phyloP scores from a whole-genome alignment of 495 filamentous ascomycete genomes.

The Friedmanniomyces endolithicus region DNA sequence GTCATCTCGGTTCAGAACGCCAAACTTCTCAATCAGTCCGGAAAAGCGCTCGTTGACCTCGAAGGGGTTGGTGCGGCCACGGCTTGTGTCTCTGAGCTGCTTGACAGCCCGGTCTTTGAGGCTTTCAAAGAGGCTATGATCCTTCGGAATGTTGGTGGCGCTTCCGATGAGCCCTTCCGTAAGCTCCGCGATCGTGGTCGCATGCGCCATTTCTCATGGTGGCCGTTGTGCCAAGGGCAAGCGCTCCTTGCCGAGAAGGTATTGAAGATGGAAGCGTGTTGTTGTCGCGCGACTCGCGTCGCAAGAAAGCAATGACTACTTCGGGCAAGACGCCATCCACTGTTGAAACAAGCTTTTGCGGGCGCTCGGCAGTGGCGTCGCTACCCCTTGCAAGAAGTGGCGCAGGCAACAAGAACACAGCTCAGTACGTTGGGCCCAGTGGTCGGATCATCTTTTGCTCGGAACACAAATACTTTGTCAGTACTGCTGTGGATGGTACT shows the following conservation, averaged over 20 bases:
- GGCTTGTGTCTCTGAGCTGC: slow-evolving; percentile 45
- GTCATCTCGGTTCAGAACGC: slow-evolving; percentile 61
- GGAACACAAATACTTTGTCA: too few species aligned
- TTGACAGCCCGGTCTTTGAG: slow-evolving; percentile 42
- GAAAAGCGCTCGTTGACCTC: slow-evolving; percentile 59
- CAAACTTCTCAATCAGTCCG: slow-evolving; percentile 81
- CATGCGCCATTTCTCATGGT: slow-evolving; percentile 36
- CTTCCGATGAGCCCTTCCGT: slow-evolving; percentile 43
- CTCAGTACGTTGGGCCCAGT: too few species aligned
- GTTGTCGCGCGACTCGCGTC: not conserved
- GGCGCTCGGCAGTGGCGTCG: not conserved
- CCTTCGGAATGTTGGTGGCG: slow-evolving; percentile 24
- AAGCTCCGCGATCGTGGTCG: slow-evolving; percentile 34
- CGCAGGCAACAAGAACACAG: not conserved
- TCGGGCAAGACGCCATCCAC: not conserved
- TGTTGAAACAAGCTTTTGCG: not conserved
- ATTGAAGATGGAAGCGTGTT: not conserved
- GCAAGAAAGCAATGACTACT: not conserved
- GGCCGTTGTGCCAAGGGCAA: not conserved
- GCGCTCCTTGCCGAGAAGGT: not conserved
- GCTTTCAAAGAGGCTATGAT: slow-evolving; percentile 27
- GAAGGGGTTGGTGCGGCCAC: slow-evolving; percentile 77
- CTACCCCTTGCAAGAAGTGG: not conserved
- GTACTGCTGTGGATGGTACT: not conserved
- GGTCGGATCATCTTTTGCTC: too few species aligned